Percentiles rank a stretch among this genome's conserved stretches.
These are phyloP conservation scores for Hyaloperonospora brassicae DNA, from an alignment of 352 stramenopile genomes.

Conservation along the genomic window DNA sequence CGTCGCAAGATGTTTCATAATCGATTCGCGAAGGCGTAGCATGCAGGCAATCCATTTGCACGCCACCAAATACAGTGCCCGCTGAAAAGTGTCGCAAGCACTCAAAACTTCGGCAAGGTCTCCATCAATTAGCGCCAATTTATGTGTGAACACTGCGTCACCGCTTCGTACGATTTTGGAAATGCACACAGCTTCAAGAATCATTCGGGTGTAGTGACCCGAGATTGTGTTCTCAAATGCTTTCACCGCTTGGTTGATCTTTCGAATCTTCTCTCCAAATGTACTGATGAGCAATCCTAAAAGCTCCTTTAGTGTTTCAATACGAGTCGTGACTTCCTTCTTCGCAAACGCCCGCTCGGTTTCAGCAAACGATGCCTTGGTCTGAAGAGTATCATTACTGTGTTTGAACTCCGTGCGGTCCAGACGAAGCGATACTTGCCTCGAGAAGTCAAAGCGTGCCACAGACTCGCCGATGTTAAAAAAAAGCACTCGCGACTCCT, in stretches of 20 bases:
- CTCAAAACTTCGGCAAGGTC: slow-evolving; percentile 18
- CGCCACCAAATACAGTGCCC: slow-evolving; percentile 50
- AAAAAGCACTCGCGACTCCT: slow-evolving; percentile 67
- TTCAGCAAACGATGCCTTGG: slow-evolving; percentile 14
- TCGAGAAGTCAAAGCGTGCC: slow-evolving; percentile 57
- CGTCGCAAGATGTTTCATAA: slow-evolving; percentile 51
- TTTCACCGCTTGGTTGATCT: slow-evolving; percentile 49
- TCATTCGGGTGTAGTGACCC: slow-evolving; percentile 42
- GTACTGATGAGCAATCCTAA: slow-evolving; percentile 39
- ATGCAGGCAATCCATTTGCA: slow-evolving; percentile 73
- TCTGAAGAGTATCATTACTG: slow-evolving; percentile 1
- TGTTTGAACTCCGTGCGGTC: slow-evolving; percentile 14
- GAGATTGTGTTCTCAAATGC: slow-evolving; percentile 50
- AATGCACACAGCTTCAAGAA: slow-evolving; percentile 62
- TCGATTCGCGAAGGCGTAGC: slow-evolving; percentile 60
- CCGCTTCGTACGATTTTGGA: slow-evolving; percentile 39
- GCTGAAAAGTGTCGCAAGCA: slow-evolving; percentile 43
- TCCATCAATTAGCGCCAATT: slow-evolving; percentile 32
- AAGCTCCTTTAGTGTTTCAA: slow-evolving; percentile 28
- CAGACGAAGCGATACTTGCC: slow-evolving; percentile 35
- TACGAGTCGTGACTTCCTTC: slow-evolving; percentile 23
- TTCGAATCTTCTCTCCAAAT: slow-evolving; percentile 58
- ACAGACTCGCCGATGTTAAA: slow-evolving; percentile 75
- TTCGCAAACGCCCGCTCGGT: slow-evolving; percentile 23
- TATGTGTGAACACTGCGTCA: slow-evolving; percentile 29